Percentiles rank a stretch among this genome's conserved stretches.
These are phyloP conservation scores for Clarkia xantiana DNA, from an alignment of 345 rosid species.

Conservation along the genomic window DNA sequence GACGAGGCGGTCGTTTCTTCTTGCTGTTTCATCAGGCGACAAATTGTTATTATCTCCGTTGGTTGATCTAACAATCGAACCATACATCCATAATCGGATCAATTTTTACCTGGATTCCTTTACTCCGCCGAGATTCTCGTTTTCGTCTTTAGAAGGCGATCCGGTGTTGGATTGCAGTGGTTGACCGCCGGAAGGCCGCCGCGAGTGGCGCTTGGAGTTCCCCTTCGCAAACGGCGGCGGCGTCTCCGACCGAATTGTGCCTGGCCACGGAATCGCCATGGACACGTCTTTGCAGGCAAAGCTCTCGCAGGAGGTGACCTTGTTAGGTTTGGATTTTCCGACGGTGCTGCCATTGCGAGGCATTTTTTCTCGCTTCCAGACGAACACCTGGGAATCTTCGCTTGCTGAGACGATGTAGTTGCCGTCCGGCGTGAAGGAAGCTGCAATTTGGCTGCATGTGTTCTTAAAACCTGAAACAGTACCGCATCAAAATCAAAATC, in stretches of 20 bases:
- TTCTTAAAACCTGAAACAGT: slow-evolving; percentile 52
- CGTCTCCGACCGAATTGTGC: slow-evolving; percentile 52
- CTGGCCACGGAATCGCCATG: slow-evolving; percentile 77
- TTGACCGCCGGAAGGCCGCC: slow-evolving; percentile 15
- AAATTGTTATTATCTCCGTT: not conserved
- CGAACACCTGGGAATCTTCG: slow-evolving; percentile 74
- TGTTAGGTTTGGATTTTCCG: slow-evolving; percentile 30
- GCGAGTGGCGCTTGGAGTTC: slow-evolving; percentile 36
- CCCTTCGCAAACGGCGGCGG: slow-evolving; percentile 41
- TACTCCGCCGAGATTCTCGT: slow-evolving; percentile 5
- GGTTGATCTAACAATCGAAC: not conserved
- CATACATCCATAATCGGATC: not conserved
- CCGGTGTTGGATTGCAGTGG: slow-evolving; percentile 14
- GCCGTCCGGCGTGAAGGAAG: slow-evolving; percentile 62
- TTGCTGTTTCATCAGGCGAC: slow-evolving; percentile 12
- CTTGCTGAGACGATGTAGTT: slow-evolving; percentile 62
- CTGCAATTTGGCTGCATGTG: slow-evolving; percentile 72
- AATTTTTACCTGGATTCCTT: not conserved
- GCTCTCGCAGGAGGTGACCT: slow-evolving; percentile 38
- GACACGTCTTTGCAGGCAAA: slow-evolving; percentile 82
- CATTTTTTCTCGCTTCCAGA: slow-evolving; percentile 47
- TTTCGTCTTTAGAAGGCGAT: slow-evolving; percentile 45
- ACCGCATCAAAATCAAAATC: not conserved
- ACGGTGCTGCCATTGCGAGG: slow-evolving; percentile 21
- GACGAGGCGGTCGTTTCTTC: slow-evolving; percentile 64